These are phyloP conservation scores for Cyberlindnera bimundalis DNA, from an alignment of 805 yeast species.

Conservation along the genomic window DNA sequence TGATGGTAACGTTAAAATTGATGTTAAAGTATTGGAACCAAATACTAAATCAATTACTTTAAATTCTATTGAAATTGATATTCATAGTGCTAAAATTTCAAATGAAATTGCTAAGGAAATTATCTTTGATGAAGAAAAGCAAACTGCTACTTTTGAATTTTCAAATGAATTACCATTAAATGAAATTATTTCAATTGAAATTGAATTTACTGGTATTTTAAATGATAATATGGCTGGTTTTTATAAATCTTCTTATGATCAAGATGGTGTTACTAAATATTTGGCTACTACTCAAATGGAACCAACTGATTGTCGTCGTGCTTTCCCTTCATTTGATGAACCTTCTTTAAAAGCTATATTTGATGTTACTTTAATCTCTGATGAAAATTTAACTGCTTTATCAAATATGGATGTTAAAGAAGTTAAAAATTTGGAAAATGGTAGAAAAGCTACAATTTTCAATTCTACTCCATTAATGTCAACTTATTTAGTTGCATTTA, in stretches of 20 bases:
- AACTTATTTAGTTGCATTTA: slow-evolving; percentile 81
- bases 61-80: slow-evolving; percentile 63
- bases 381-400: slow-evolving; percentile 52
- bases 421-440: slow-evolving; percentile 40
- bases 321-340: slow-evolving; percentile 85
- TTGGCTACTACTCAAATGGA: slow-evolving; percentile 86
- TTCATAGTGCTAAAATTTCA: slow-evolving; percentile 44
- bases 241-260: slow-evolving; percentile 65
- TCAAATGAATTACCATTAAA: slow-evolving; percentile 38
- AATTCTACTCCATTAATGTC: slow-evolving; percentile 81
- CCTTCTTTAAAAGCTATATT: slow-evolving; percentile 77
- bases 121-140: slow-evolving; percentile 48
- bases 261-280: slow-evolving; percentile 58
- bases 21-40: slow-evolving; percentile 48
- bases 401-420: slow-evolving; percentile 66
- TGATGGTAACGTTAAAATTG: slow-evolving; percentile 52
- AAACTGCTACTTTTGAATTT: slow-evolving; percentile 61
- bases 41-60: slow-evolving; percentile 44
- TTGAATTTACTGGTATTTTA: slow-evolving; percentile 58
- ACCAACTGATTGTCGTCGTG: slow-evolving; percentile 82
- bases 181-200: slow-evolving; percentile 40
- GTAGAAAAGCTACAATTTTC: slow-evolving; percentile 54
- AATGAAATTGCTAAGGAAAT: slow-evolving; percentile 34
- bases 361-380: slow-evolving; percentile 58
- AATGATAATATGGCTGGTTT: slow-evolving; percentile 83